Percentiles rank a stretch among this genome's conserved stretches.
Conservation (phyloP, 305 asterid genomes). For the Rubia peregrina region DNA sequence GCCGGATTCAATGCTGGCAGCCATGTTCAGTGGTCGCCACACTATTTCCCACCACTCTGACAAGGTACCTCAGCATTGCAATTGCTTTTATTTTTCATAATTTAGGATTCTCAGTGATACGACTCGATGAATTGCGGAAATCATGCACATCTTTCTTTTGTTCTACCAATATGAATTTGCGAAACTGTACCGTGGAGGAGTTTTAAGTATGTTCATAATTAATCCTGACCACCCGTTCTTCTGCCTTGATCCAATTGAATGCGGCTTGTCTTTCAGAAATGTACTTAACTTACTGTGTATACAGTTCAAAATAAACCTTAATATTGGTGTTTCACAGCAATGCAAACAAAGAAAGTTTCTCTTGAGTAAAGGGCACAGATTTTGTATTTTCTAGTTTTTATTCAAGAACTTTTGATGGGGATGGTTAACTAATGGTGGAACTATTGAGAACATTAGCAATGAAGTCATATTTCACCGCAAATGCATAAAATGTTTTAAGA, state of each 20-base stretch:
- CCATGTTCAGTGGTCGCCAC: conserved; percentile 97
- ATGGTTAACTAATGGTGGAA: neutral
- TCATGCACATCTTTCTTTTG: neutral
- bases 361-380: neutral
- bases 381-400: neutral
- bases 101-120: neutral
- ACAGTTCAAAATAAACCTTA: neutral
- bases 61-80: conserved; percentile 37
- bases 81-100: neutral
- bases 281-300: too few species aligned
- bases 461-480: neutral
- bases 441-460: neutral
- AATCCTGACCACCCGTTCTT: neutral
- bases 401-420: neutral
- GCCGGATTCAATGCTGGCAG: conserved; percentile 94
- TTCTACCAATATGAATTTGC: neutral
- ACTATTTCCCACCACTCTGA: conserved; percentile 57
- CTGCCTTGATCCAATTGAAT: neutral
- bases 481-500: neutral
- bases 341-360: neutral
- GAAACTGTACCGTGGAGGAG: neutral
- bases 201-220: neutral
- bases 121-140: neutral
- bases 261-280: neutral
- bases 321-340: neutral